phyloP scores from a whole-genome alignment of 2,329 filamentous ascomycete genomes.

The Alternaria sp. region DNA sequence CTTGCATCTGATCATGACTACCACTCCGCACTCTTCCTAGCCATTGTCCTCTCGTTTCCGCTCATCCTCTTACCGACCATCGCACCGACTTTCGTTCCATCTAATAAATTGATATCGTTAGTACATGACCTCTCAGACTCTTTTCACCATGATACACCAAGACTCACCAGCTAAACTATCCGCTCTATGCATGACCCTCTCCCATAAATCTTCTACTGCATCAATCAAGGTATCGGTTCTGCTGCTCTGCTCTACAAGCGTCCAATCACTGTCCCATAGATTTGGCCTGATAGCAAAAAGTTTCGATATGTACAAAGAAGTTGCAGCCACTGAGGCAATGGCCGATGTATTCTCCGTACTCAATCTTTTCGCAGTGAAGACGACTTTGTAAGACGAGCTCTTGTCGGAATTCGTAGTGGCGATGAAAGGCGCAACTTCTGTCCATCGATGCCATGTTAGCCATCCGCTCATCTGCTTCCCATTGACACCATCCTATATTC shows the following conservation, averaged over 20 bases:
- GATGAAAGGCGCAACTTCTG: background rate
- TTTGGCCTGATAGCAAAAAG: background rate
- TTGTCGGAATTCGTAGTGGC: background rate
- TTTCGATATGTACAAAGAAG: background rate
- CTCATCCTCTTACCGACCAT: background rate
- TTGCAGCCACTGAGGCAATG: background rate
- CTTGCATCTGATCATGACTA: background rate
- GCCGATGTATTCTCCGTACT: background rate
- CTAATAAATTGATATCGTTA: background rate
- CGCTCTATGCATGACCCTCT: constrained; percentile 1
- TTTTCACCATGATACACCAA: background rate
- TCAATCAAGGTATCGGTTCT: constrained; percentile 10
- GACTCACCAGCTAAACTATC: background rate
- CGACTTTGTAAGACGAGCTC: background rate
- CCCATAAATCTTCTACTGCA: constrained; percentile 16
- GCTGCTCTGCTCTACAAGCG: constrained; percentile 2
- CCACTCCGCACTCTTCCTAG: background rate
- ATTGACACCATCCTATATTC: background rate
- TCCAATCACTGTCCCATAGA: background rate
- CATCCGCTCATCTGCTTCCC: background rate
- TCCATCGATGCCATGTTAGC: background rate
- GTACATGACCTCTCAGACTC: background rate
- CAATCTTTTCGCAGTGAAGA: background rate
- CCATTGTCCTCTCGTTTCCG: rapidly evolving
- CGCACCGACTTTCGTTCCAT: background rate